Percentiles rank a stretch among this genome's conserved stretches.
phyloP scores from a whole-genome alignment of 257 asterid genomes.

The Solanum neorickii region DNA sequence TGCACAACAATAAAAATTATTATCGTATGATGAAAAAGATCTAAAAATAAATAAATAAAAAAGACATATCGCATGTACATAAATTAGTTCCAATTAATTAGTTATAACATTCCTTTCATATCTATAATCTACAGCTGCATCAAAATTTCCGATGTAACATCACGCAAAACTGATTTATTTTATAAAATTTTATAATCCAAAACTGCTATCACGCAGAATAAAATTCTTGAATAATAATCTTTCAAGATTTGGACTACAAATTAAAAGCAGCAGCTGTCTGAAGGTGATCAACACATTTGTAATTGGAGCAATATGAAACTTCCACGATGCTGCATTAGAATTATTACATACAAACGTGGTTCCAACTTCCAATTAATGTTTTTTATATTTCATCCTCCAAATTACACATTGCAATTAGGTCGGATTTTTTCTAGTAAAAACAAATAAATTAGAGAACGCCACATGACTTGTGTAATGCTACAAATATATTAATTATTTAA shows the following conservation, averaged over 20 bases:
- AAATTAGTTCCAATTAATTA: background rate
- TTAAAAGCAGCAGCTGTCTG: background rate
- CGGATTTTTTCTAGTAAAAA: background rate
- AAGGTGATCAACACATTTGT: background rate
- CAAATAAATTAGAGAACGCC: background rate
- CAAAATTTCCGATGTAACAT: background rate
- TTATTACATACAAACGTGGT: slow-evolving; percentile 13
- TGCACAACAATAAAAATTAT: background rate
- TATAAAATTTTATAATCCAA: background rate
- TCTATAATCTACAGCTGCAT: background rate
- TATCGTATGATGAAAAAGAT: background rate
- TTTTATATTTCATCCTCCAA: background rate
- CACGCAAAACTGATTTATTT: background rate
- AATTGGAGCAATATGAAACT: background rate
- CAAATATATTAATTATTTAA: background rate
- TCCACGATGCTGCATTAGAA: background rate
- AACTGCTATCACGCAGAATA: background rate
- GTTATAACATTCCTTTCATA: background rate
- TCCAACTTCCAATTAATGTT: background rate
- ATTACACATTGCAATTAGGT: background rate
- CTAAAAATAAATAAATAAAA: no score
- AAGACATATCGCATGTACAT: background rate
- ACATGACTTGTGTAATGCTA: background rate
- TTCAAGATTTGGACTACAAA: background rate
- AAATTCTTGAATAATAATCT: background rate